Evolutionary conservation across 1,284 basidiomycete genomes (phyloP), one percentile per base, ranked within the genome.

Genomic region (Coriolopsis trogii): DNA sequence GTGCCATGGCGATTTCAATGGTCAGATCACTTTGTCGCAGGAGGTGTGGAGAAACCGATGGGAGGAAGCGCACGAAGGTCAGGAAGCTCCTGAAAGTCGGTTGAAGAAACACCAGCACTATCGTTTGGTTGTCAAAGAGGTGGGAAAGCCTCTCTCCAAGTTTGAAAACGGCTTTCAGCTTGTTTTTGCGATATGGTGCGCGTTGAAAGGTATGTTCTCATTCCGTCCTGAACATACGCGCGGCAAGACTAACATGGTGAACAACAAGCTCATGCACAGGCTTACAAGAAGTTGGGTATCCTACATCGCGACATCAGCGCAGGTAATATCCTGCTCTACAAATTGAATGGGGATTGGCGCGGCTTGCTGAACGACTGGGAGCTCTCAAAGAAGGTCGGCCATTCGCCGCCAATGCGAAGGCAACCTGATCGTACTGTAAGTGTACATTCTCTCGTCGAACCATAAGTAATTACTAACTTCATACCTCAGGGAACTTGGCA

Each of bases 81-180:
- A n/a, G n/a, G n/a, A n/a, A n/a, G n/a, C n/a, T n/a, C n/a, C n/a
- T n/a, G n/a, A n/a, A n/a, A n/a, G n/a, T n/a, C n/a, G n/a, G n/a
- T n/a, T 53, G 20, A 49, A 49, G 33, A n/a, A 7, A 6, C 52
- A 57, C 18, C 21, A 23, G 13, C 58, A 60, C 25, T 56, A 57
- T 18, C 46, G 58, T 18, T 34, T 60, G 3, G 52, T 55, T 1
- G 38, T 56, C 7, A 31, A 50, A 20, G 55, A 56, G n/a, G 46
- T 60, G 9, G 58, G 55, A 4, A 16, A 29, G 18, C 49, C 55
- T 12, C 20, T 60, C 2, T 20, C 37, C 1, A 16, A 40, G 7
- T 56, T 60, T 25, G 16, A 33, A 23, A 15, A 9, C 1, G 43
- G 40, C 0, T 18, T 3, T 6, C 24, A 23, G 7, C n/a, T 55